Base-by-base conservation (phyloP, 352 stramenopile species). In the Phytophthora sojae region DNA sequence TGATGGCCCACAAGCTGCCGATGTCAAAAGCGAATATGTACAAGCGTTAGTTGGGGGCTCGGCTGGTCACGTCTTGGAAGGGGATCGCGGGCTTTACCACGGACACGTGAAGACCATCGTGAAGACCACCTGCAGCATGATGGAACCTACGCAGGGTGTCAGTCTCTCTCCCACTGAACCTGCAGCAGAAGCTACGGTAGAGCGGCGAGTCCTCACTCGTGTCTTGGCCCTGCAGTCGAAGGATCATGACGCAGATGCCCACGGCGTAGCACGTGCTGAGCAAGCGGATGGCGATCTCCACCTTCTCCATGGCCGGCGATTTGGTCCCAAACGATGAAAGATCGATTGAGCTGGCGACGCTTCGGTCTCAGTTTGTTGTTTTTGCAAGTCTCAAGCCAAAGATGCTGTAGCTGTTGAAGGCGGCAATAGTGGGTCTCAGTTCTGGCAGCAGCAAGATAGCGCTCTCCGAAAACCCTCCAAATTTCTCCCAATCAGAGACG, bases 71-170 rank as follows among this genome's bases (percentile, higher is more conserved):
- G 44, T 26, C n/a, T 29, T 49, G 11, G 8, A 49, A 19, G 12
- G 5, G 12, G 7, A 26, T 51, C 9, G 12, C 35, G 12, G 35
- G 35, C 35, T 75, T 25, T 77, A 93, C 85, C 86, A 94, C 8
- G 88, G 88, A 64, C 85, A 95, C 14, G 88, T 93, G 75, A 93
- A 92, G 29, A 90, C 86, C 85, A 95, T 89, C 6, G 85, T 91
- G 75, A 88, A 95, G 39, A 94, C 81, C 15, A 85, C 90, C 26
- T 90, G 76, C 45, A 92, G 64, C 83, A 95, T 89, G 51, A 92
- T 93, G 69, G 77, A 85, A 63, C 88, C 83, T 94, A 44, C 50
- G 50, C 11, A 44, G 42, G 54, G 50, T n/a, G 65, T 49, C 11
- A 68, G 52, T 44, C 17, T 32, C 49, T 14, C 49, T 14, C 6